Percentiles rank a stretch among this genome's conserved stretches.
Conservation (phyloP, 1,284 basidiomycete species). For the Trichosporon sp. region DNA sequence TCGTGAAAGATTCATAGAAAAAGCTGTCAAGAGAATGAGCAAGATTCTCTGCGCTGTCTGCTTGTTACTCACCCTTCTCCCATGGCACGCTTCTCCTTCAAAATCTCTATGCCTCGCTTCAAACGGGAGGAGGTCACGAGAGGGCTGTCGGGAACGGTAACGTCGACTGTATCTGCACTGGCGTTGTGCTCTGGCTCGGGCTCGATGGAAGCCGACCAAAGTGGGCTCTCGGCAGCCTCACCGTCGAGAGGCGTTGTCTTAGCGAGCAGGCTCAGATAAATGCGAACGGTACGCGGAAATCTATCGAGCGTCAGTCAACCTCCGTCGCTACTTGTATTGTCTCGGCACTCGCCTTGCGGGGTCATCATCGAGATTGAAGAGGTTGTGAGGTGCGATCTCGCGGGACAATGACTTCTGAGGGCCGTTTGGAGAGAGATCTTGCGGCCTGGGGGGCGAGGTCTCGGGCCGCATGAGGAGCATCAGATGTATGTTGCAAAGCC, state of each 20-base stretch:
- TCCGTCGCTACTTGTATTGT: too few species aligned
- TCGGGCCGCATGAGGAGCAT: too few species aligned
- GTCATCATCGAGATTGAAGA: background rate
- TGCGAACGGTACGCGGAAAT: background rate
- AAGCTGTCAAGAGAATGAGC: background rate
- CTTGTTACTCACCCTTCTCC: background rate
- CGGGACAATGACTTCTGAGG: too few species aligned
- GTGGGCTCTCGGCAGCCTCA: background rate
- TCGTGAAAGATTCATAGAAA: background rate
- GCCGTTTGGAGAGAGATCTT: too few species aligned
- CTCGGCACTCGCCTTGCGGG: background rate
- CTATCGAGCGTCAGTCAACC: background rate
- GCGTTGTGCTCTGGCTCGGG: too few species aligned
- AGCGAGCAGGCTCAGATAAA: background rate
- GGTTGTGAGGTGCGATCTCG: too few species aligned
- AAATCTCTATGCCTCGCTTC: background rate
- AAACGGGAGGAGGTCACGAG: background rate
- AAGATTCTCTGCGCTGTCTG: background rate
- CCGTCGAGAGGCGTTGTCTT: background rate
- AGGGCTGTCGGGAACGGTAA: background rate
- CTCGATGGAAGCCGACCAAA: background rate
- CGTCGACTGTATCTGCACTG: background rate
- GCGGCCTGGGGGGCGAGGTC: too few species aligned
- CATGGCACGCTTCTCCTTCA: background rate
- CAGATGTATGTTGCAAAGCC: too few species aligned